These are phyloP conservation scores for Rheum nobile DNA, from an alignment of 148 eudicot species.

Conservation along the genomic window DNA sequence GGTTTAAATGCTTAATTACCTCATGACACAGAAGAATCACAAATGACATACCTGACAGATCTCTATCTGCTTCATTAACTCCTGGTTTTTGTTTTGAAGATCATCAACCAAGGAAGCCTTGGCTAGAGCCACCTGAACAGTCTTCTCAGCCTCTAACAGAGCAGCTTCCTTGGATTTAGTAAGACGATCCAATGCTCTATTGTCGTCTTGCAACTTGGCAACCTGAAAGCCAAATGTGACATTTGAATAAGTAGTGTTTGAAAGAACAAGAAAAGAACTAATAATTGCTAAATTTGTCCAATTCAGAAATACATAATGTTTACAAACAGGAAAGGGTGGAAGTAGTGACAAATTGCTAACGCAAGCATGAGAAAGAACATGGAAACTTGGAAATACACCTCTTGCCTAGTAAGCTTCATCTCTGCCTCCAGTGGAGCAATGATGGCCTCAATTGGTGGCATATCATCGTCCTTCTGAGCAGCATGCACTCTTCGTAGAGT, in stretches of 20 bases:
- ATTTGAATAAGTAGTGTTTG: not conserved
- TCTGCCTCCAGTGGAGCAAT: conserved; percentile 94
- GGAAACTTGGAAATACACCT: conserved; percentile 34
- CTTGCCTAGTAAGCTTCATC: conserved; percentile 62
- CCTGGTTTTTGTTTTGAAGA: conserved; percentile 87
- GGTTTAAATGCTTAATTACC: not conserved
- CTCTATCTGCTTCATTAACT: too few relatives aligned
- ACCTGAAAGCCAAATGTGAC: conserved; percentile 34
- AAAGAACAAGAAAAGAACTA: not conserved
- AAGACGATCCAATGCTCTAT: too few relatives aligned
- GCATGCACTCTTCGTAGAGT: conserved; percentile 96
- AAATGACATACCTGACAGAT: conserved; percentile 72
- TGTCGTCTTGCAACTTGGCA: conserved; percentile 73
- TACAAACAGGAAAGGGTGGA: not conserved
- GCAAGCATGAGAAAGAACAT: not conserved
- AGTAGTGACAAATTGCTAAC: not conserved
- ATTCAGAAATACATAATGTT: not conserved
- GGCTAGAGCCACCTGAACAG: conserved; percentile 69
- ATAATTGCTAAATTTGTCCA: not conserved
- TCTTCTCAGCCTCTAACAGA: conserved; percentile 76
- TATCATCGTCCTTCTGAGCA: conserved; percentile 87
- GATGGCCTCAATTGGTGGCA: conserved; percentile 96
- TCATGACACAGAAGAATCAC: not conserved
- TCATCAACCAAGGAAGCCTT: conserved; percentile 94
- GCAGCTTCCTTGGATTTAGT: conserved; percentile 97